Percentiles rank a stretch among this genome's conserved stretches.
Evolutionary conservation across 257 asterid genomes (phyloP).

Genomic region (Echium plantagineum): DNA sequence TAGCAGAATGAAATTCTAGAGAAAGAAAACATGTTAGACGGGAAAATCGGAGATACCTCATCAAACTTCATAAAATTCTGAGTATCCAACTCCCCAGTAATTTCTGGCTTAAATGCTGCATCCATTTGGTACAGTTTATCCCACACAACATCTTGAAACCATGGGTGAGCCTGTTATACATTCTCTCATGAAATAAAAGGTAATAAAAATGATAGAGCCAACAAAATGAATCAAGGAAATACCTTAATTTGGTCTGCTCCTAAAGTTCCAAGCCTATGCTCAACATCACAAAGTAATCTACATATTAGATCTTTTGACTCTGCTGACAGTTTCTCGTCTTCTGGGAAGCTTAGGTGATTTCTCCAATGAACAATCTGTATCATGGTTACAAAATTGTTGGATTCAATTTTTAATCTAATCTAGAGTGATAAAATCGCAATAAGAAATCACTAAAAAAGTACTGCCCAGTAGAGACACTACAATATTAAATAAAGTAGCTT

Average conservation of each 20-base stretch:
- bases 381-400: conserved; percentile 10
- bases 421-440: too few relatives aligned
- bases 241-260: conserved; percentile 87
- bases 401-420: too few relatives aligned
- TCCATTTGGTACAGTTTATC: conserved; percentile 89
- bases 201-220: conserved; percentile 3
- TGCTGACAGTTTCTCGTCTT: conserved; percentile 52
- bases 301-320: conserved; percentile 91
- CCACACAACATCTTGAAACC: conserved; percentile 84
- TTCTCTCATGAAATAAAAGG: conserved; percentile 7
- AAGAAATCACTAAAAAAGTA: not conserved
- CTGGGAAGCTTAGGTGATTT: conserved; percentile 78
- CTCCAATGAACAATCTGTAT: conserved; percentile 95
- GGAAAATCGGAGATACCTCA: conserved; percentile 36
- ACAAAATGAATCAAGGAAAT: conserved; percentile 8
- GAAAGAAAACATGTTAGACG: too few relatives aligned
- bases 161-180: conserved; percentile 68
- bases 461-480: not conserved
- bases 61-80: conserved; percentile 94
- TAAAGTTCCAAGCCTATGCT: conserved; percentile 87
- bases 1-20: conserved; percentile 7
- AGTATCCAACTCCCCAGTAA: conserved; percentile 91
- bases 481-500: not conserved
- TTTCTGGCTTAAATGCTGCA: conserved; percentile 89
- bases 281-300: conserved; percentile 82